Evolutionary conservation across 495 filamentous ascomycete species (phyloP).

Genomic region (Platismatia glauca): DNA sequence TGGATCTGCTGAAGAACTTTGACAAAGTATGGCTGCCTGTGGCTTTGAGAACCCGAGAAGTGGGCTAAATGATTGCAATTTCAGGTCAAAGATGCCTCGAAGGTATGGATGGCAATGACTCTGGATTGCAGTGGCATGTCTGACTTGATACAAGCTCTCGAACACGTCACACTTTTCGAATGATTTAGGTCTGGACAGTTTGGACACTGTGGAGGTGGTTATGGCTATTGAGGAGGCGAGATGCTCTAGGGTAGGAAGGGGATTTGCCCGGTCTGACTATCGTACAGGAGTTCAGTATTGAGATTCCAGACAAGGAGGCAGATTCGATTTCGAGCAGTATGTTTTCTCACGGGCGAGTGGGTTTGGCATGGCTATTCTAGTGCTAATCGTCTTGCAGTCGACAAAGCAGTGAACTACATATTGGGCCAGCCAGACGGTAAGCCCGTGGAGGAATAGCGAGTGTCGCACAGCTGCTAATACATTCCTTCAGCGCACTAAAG

Average conservation of each 20-base stretch:
- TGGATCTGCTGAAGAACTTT: conserved; percentile 84
- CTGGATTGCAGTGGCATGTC: conserved; percentile 5
- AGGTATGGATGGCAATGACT: conserved; percentile 43
- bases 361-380: neutral
- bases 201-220: conserved; percentile 97
- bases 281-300: conserved; percentile 93
- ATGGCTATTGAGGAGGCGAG: conserved; percentile 99
- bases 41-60: neutral
- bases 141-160: conserved; percentile 53
- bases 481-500: conserved; percentile 18
- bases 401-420: conserved; percentile 94
- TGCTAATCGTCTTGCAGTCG: conserved; percentile 48
- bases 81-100: conserved; percentile 64
- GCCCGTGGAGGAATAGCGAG: conserved; percentile 2
- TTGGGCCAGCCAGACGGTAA: conserved; percentile 81
- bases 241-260: neutral
- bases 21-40: conserved; percentile 69
- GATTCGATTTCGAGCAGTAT: conserved; percentile 93
- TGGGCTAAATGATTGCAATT: conserved; percentile 24
- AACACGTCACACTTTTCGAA: conserved; percentile 81
- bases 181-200: conserved; percentile 89
- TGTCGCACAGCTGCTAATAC: neutral
- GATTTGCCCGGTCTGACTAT: conserved; percentile 20
- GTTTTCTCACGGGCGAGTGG: conserved; percentile 30
- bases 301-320: conserved; percentile 99